Evolutionary conservation across 2,329 filamentous ascomycete genomes (phyloP), one percentile per base, ranked within the genome.

Genomic region (Nemania sp.): DNA sequence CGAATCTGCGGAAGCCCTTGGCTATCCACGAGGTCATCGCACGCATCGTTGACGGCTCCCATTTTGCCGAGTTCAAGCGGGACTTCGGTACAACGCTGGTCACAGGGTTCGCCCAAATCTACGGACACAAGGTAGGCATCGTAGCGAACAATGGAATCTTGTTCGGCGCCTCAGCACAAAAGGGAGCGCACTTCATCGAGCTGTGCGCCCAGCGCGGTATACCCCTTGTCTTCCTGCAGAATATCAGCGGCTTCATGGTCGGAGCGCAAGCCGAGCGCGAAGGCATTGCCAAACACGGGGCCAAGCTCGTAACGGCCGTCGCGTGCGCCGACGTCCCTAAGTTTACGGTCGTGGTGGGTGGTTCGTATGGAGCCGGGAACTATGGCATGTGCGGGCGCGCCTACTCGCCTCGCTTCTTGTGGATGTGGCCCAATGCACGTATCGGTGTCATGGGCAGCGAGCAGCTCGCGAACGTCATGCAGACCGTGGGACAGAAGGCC

Each of bases 241-340:
- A 99, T 76, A 98, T 99, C 73, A 89, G 88, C 5, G 95, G 95
- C 45, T 99, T 99, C 84, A 99, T 99, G 95, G 95, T 99, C 34
- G 95, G 95, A 45, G 85, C 87, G 17, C 91, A 95, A 70, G 92
- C 94, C 0, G 95, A 99, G 78, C 89, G 90, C 56, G 94, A 94
- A 54, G 95, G 95, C 12, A 98, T 99, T 69, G 95, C 95, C 56
- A 98, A 98, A 82, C 96, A 98, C 72, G 95, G 95, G 42, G 95
- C 95, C 5, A 98, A 99, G 79, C 86, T 99, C 17, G 95, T 98
- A 29, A 96, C 92, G 2, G 95, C 94, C 7, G 95, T 98, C 11
- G 91, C 92, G 9, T 97, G 93, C 73, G 93, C 94, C 3, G 87
- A 95, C 67, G 94, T 98, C 43, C 94, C 95, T 67, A 98, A 99